Conservation (phyloP, 495 filamentous ascomycete species). For the Cetradonia linearis region DNA sequence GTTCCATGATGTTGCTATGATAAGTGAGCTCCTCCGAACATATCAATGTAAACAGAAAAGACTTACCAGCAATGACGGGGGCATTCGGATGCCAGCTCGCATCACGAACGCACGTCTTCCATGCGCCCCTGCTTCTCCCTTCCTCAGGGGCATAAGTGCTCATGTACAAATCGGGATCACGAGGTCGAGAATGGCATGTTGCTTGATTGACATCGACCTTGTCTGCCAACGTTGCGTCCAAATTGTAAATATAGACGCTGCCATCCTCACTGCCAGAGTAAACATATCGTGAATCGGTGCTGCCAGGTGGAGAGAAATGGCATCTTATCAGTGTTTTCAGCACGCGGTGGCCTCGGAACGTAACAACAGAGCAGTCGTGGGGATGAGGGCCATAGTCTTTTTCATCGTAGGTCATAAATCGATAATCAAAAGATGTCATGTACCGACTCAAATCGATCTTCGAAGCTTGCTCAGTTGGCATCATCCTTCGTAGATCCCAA, state of each 20-base stretch:
- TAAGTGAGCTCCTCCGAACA: not conserved
- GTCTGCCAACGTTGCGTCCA: slow-evolving; percentile 80
- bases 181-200: slow-evolving; percentile 50
- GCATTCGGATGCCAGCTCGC: slow-evolving; percentile 91
- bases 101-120: slow-evolving; percentile 82
- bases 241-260: slow-evolving; percentile 80
- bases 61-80: slow-evolving; percentile 75
- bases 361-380: slow-evolving; percentile 84
- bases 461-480: slow-evolving; percentile 56
- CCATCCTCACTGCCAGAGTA: slow-evolving; percentile 86
- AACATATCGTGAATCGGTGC: slow-evolving; percentile 85
- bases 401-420: slow-evolving; percentile 57
- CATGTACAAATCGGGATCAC: slow-evolving; percentile 36
- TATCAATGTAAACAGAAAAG: not conserved
- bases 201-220: slow-evolving; percentile 66
- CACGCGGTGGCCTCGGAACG: slow-evolving; percentile 81
- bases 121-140: slow-evolving; percentile 31
- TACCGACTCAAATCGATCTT: slow-evolving; percentile 43
- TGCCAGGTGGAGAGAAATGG: slow-evolving; percentile 85
- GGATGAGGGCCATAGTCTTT: slow-evolving; percentile 65
- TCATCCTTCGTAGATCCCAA: slow-evolving; percentile 85
- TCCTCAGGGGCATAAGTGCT: slow-evolving; percentile 31
- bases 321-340: slow-evolving; percentile 85
- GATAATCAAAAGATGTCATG: slow-evolving; percentile 76
- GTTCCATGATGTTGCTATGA: slow-evolving; percentile 67